A percentile compares a stretch with the other conserved stretches of the same genome.
Evolutionary conservation across 768 basidiomycete genomes (phyloP).

Genomic region (Russula griseocarnosa): DNA sequence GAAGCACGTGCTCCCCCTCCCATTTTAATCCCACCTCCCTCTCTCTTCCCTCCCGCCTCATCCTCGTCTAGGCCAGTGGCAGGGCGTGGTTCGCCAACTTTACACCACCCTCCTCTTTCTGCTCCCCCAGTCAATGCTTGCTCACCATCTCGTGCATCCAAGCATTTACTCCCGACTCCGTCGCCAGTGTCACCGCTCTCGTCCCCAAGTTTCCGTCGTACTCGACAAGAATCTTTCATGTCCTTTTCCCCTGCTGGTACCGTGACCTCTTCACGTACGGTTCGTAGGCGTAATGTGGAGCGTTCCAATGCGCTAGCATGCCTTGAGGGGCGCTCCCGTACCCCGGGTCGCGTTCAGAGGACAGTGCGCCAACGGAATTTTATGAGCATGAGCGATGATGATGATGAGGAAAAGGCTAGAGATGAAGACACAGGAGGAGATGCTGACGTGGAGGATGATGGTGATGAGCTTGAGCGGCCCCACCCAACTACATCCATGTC

Average conservation of each 20-base stretch:
- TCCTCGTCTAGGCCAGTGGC: not conserved
- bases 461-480: slow-evolving; percentile 30
- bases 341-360: slow-evolving; percentile 29
- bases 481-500: slow-evolving; percentile 15
- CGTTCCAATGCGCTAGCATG: slow-evolving; percentile 49
- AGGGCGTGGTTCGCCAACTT: not conserved
- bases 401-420: slow-evolving; percentile 46
- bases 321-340: slow-evolving; percentile 51
- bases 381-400: slow-evolving; percentile 68
- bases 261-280: slow-evolving; percentile 18
- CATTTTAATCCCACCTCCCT: slow-evolving; percentile 21
- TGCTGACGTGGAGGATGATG: slow-evolving; percentile 34
- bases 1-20: slow-evolving; percentile 9
- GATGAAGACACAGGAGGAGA: slow-evolving; percentile 16
- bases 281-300: slow-evolving; percentile 20
- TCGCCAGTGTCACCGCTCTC: slow-evolving; percentile 12
- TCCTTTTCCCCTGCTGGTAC: slow-evolving; percentile 26
- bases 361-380: slow-evolving; percentile 45
- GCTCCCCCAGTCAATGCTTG: slow-evolving; percentile 4
- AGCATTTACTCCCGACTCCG: not conserved
- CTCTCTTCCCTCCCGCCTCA: slow-evolving; percentile 4
- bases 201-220: slow-evolving; percentile 30
- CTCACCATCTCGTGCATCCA: slow-evolving; percentile 1
- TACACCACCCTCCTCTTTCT: slow-evolving; percentile 3
- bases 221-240: slow-evolving; percentile 28